These are phyloP conservation scores for Apophysomyces elegans DNA, from an alignment of 371 early-diverging fungal genomes.

Conservation along the genomic window DNA sequence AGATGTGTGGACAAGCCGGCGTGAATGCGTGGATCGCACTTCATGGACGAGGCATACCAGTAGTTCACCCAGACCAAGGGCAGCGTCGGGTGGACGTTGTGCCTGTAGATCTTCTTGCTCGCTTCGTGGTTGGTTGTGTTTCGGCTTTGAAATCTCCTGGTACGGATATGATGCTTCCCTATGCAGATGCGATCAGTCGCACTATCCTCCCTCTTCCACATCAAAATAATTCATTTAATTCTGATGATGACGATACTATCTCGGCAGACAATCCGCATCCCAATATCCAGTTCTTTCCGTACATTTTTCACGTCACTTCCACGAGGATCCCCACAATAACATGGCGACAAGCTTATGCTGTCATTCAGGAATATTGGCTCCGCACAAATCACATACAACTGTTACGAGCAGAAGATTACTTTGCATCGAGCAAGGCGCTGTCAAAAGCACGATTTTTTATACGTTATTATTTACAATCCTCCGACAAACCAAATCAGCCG, in stretches of 20 bases:
- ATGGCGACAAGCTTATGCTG: constrained; percentile 31
- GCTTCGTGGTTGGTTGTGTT: constrained; percentile 24
- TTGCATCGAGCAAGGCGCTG: constrained; percentile 24
- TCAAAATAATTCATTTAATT: background rate
- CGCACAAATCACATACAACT: constrained; percentile 23
- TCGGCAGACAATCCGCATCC: background rate
- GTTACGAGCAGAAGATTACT: constrained; percentile 23
- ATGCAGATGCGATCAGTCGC: constrained; percentile 15
- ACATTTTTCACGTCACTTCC: constrained; percentile 27
- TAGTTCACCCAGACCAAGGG: constrained; percentile 32
- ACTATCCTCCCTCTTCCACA: background rate
- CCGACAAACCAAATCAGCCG: background rate
- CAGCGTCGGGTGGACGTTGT: constrained; percentile 30
- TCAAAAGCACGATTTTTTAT: constrained; percentile 33
- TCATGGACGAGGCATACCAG: constrained; percentile 25
- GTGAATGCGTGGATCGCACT: constrained; percentile 39
- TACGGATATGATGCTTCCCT: constrained; percentile 23
- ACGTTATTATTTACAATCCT: constrained; percentile 32
- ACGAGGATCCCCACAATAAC: constrained; percentile 7
- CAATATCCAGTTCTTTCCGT: constrained; percentile 18
- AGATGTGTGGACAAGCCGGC: constrained; percentile 48
- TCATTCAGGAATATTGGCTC: constrained; percentile 35
- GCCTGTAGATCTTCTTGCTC: constrained; percentile 45
- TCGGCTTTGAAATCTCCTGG: constrained; percentile 23
- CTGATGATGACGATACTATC: background rate